Evolutionary conservation across 768 basidiomycete genomes (phyloP), one percentile per base, ranked within the genome.

Genomic region (Tulasnella sp.): DNA sequence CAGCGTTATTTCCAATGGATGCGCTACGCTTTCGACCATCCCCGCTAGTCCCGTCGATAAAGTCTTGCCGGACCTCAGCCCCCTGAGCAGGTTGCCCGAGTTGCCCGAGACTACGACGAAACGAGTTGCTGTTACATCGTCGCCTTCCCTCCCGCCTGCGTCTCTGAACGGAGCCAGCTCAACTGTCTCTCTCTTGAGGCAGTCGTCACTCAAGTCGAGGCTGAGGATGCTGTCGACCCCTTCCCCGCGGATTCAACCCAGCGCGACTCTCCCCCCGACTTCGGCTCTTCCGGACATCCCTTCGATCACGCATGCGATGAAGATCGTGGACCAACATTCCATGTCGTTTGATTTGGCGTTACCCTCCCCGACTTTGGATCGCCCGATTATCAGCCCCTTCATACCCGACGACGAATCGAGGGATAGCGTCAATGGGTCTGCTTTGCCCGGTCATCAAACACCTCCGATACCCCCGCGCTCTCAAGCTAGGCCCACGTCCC

Each of bases 201-300:
- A 72, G 41, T 35, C 52, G 7, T 72, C 72, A 3, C 65, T 72
- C 72, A 67, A 67, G 26, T 40, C 64, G 11, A 68, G 72, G 19
- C 32, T 72, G 42, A 35, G 72, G n/a, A 72, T 72, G 72, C 36
- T 72, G 9, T 72, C 72, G 17, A 47, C 65, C 17, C 72, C 72
- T 22, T 72, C 72, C 1, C 71, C 71, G 4, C 52, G 71, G 22
- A 62, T 40, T 11, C 59, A 36, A 62, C 34, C 32, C 8, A 34
- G 19, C 32, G 17, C 26, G 32, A 40, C 42, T 32, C 70, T 62
- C 22, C 70, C 37, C 26, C 59, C 39, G 29, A 32, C 40, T 6
- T 69, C 39, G 16, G 40, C 40, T 52, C 29, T 34, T 29, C 47
- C 34, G n/a, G 34, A 26, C 14, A 22, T 12, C 8, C 34, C 42